Base-by-base conservation (phyloP, 176 grass and related monocot genomes). In the Thinopyrum elongatum region DNA sequence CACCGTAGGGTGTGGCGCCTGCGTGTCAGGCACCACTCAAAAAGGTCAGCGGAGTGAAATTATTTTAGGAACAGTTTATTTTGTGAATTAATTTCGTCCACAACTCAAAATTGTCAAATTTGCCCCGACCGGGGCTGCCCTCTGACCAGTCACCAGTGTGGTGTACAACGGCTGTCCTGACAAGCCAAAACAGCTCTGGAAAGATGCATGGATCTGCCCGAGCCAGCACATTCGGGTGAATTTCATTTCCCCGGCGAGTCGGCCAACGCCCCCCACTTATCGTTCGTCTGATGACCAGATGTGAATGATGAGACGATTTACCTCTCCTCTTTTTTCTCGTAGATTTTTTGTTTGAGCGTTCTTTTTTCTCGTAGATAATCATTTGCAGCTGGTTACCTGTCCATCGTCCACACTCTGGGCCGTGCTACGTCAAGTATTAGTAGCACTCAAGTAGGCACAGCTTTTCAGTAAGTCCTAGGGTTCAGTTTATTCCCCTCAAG, bases 361-460 rank as follows among this genome's bases (percentile, higher is more conserved):
- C n/a, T n/a, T n/a, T n/a, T n/a, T n/a, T n/a, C n/a, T n/a, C 23
- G 6, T 17, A 1, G 22, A 70, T 65, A 39, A 31, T 75, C 27
- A 77, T 77, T 44, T 84, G 41, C 67, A 5, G 49, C 41, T 29
- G 17, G 80, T 36, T 88, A 49, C 4, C 35, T 26, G 49, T 83
- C 62, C 34, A 65, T 55, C 17, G 62, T 73, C 70, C 12, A 26
- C 13, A 10, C 23, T 6, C 3, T 0, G 17, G 6, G 4, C 23
- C 6, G 21, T 41, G 47, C 67, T 53, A 63, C 80, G 69, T 83
- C 49, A 62, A 36, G 49, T 53, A 17, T 17, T 0, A 6, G 15
- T 53, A 53, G 49, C 5, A 53, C 15, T 53, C 16, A 53, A 55
- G 17, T 55, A 55, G 51, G 17, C 17, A 55, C 17, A 19, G 51